Base-by-base conservation (phyloP, 129 eudicot species). In the Erigeron canadensis region DNA sequence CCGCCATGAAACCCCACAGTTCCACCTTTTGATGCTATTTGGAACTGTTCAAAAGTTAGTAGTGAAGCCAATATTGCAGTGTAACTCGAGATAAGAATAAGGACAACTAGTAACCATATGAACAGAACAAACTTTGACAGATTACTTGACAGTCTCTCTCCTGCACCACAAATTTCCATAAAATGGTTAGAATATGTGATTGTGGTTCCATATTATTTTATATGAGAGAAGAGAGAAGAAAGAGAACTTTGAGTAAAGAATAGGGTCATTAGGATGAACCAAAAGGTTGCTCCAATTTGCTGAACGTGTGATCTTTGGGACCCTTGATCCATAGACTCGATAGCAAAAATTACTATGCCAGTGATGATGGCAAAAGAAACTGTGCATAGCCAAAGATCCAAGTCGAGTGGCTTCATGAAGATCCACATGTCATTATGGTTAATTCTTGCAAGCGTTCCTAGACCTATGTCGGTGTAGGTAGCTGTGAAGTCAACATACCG, bases 61-160 rank as follows among this genome's bases (percentile, higher is more conserved):
- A 75, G 41, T n/a, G 91, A 83, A 50, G 72, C 57, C 53, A 87
- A 74, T 64, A 73, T 86, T 15, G 91, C 88, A 4, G 86, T 86
- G 75, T 86, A 86, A 70, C 86, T 84, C 38, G 83, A 74, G 28
- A 55, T 85, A 38, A 81, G 37, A 8, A 85, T 75, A 13, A 81
- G 84, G 5, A 81, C 80, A 6, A 85, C 75, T 16, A 81, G 67
- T 59, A 67, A 15, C 86, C 89, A 85, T 1, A 75, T 59, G 4
- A 75, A 48, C 69, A 75, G 65, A 16, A 81, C 86, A 34, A 85
- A 63, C 17, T 80, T 72, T 5, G 77, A 43, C 18, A 85, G 57
- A 17, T 81, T 75, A 59, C 77, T 81, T 43, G 54, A 38, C 40
- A 85, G 18, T 23, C 34, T 71, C 47, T 76, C 74, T 64, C 58